A percentile compares a stretch with the other conserved stretches of the same genome.
Conservation (phyloP, 2,329 filamentous ascomycete genomes). For the Pseudogymnoascus sp. region DNA sequence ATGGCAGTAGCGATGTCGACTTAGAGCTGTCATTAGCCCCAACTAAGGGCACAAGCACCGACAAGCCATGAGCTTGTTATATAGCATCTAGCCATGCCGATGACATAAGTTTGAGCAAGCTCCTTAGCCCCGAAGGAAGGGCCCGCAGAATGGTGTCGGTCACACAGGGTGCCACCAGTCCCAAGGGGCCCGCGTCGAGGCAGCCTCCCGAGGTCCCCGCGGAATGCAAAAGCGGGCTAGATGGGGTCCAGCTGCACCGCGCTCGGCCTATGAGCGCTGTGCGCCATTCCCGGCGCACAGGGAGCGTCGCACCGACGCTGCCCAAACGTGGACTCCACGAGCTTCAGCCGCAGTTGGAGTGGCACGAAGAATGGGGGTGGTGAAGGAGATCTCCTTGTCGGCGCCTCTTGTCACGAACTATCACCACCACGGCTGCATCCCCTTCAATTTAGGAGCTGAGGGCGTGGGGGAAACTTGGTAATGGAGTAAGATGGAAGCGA, state of each 20-base stretch:
- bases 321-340: slow-evolving; percentile 5
- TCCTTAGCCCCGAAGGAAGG: not conserved
- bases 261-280: not conserved
- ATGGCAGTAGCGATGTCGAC: not conserved
- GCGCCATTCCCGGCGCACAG: not conserved
- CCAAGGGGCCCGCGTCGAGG: slow-evolving; percentile 2
- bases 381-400: not conserved
- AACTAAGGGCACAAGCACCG: slow-evolving; percentile 1
- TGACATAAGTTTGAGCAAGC: slow-evolving; percentile 3
- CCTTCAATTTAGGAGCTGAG: not conserved
- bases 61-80: not conserved
- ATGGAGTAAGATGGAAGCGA: not conserved
- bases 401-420: not conserved
- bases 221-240: not conserved
- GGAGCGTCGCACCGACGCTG: not conserved
- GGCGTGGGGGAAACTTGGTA: not conserved
- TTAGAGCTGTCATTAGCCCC: not conserved
- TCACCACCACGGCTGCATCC: not conserved
- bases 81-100: not conserved
- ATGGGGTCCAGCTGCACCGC: slow-evolving; percentile 3
- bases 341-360: slow-evolving; percentile 3
- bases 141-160: slow-evolving; percentile 2
- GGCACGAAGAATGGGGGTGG: not conserved
- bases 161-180: slow-evolving; percentile 2
- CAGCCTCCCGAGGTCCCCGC: slow-evolving; percentile 5